Evolutionary conservation across 768 basidiomycete species (phyloP).

Genomic region (Boletellus emodensis): DNA sequence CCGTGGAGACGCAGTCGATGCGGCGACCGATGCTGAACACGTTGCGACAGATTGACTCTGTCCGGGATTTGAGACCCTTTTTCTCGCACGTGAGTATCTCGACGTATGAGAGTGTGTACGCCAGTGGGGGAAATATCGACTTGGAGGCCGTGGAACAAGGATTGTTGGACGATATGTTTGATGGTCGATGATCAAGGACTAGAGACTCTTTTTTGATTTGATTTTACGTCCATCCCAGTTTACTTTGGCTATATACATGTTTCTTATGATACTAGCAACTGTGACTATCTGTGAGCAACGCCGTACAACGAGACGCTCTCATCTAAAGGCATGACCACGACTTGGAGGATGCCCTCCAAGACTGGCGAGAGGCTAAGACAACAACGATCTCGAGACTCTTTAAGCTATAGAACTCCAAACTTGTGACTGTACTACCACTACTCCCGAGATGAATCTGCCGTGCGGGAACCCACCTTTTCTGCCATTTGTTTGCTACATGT

Average conservation of each 20-base stretch:
- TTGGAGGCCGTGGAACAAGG: slow-evolving; percentile 86
- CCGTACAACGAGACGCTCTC: too few species aligned
- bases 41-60: slow-evolving; percentile 73
- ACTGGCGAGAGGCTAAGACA: too few species aligned
- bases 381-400: too few species aligned
- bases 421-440: too few species aligned
- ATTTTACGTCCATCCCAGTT: background rate
- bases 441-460: too few species aligned
- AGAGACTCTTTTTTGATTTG: background rate
- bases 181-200: slow-evolving; percentile 47
- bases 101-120: slow-evolving; percentile 89
- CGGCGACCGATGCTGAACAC: slow-evolving; percentile 71
- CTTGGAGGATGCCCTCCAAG: too few species aligned
- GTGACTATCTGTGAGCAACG: too few species aligned
- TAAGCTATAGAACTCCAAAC: too few species aligned
- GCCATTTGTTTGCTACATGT: background rate
- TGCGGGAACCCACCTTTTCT: too few species aligned
- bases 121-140: slow-evolving; percentile 75
- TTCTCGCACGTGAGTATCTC: slow-evolving; percentile 86
- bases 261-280: too few species aligned
- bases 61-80: slow-evolving; percentile 85
- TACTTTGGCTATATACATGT: background rate
- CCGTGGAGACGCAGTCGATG: slow-evolving; percentile 43
- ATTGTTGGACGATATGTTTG: slow-evolving; percentile 87
- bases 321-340: too few species aligned